Base-by-base conservation (phyloP, 2,329 filamentous ascomycete genomes). In the Epicoccum nigrum region DNA sequence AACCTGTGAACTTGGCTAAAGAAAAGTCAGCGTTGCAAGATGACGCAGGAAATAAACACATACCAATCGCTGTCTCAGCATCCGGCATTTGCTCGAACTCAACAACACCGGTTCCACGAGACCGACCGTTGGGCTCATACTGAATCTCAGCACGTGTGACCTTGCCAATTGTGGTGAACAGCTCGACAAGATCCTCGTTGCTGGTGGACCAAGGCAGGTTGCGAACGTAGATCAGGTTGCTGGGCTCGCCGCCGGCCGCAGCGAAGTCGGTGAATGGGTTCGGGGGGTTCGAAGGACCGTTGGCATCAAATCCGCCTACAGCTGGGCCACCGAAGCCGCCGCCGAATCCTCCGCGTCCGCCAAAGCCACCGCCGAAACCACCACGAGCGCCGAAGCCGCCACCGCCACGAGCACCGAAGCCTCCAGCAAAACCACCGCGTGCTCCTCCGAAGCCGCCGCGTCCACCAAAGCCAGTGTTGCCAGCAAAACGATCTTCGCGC, bases 91-190 rank as follows among this genome's bases (percentile, higher is more conserved):
- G 84, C 69, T 95, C 90, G 71, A 99, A 97, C 56, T 94, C 87
- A 48, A 99, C 94, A n/a, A 99, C 94, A 71, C 94, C 94, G 52
- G 90, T 94, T 59, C 94, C 94, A 59, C 92, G 89, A 54, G 94
- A 99, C 65, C 94, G 90, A 37, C 94, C 94, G 68, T 95, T 97
- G 4, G 90, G 89, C 74, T 99, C 94, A 70, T 99, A 97, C 76
- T 99, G 94, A 50, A 99, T 97, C 77, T 99, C 94, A n/a, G 94
- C 94, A 67, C 94, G 92, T 68, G 97, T 92, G 53, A 99, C 94
- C 74, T 96, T 96, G 59, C 94, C 94, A 68, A 99, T 99, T 9
- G 94, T 99, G 15, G 89, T 92, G 80, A 99, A 99, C 16, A 99
- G 83, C 73, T 99, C 94, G 50, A 97, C 86, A 20, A 99, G 81